Base-by-base conservation (phyloP, 2,329 filamentous ascomycete species). In the Pseudogymnoascus sp. region DNA sequence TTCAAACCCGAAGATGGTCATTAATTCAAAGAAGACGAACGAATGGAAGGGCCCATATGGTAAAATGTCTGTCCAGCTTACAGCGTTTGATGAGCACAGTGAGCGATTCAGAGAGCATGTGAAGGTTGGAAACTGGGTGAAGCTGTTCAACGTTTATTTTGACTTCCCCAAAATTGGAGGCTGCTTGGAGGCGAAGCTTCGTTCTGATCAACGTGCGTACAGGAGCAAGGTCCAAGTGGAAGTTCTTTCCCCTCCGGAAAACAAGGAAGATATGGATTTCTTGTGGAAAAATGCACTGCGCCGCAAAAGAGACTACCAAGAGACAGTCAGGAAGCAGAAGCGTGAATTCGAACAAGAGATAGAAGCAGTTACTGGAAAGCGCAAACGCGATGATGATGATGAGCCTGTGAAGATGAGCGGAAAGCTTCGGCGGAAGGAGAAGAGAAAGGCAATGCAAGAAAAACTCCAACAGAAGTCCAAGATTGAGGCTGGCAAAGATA, bases 21-120 rank as follows among this genome's bases (percentile, higher is more conserved):
- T 29, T 35, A 61, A 74, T 40, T 64, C 62, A 16, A 65, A 63
- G 35, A 63, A 10, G 65, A 66, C 35, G 19, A 65, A 64, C 2
- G 72, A 75, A n/a, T 96, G 90, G 89, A 77, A 78, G 1, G 91
- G 92, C 0, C 93, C 93, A 0, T 87, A 78, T 68, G 93, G 92
- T 1, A 86, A 86, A 70, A 78, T 83, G 70, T 87, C 86, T 1
- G 78, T 97, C 61, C 86, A 87, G 68, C 76, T 97, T 24, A 88
- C 85, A 29, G 80, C 89, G 29, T 96, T 80, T 73, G 85, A 87
- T 13, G 83, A 83, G 0, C 89, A 96, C 72, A 84, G 86, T 1
- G 69, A 72, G 1, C 84, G 77, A 66, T 81, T 87, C n/a, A 80
- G 79, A 14, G 70, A 80, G 0, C 73, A 83, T 6, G 76, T 95